Conservation (phyloP, 495 filamentous ascomycete genomes). For the Aspergillus homomorphus region DNA sequence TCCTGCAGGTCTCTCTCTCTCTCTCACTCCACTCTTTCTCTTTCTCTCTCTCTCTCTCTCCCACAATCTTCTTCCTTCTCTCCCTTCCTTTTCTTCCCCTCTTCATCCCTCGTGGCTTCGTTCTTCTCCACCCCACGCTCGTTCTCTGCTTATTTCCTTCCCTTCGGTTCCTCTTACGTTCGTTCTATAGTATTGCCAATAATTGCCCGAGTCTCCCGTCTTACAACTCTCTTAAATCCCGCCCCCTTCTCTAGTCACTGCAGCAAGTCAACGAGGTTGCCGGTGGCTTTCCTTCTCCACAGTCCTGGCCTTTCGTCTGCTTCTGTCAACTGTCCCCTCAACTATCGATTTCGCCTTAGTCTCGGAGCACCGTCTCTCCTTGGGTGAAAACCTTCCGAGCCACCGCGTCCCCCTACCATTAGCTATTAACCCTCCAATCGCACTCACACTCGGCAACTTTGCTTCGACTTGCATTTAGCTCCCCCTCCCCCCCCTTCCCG, state of each 20-base stretch:
- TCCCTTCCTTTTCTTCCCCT: slow-evolving; percentile 7
- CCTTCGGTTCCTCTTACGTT: neutral
- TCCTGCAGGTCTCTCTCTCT: too few species aligned
- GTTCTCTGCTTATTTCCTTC: neutral
- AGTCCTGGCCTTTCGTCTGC: neutral
- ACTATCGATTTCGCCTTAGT: slow-evolving; percentile 1
- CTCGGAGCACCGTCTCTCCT: slow-evolving; percentile 2
- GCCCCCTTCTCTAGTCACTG: slow-evolving; percentile 5
- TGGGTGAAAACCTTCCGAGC: neutral
- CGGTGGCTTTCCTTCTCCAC: slow-evolving; percentile 17
- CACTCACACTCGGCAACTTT: slow-evolving; percentile 2
- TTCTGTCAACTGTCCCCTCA: neutral
- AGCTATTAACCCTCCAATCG: slow-evolving; percentile 9
- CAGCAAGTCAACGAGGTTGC: slow-evolving; percentile 2
- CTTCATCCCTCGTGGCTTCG: slow-evolving; percentile 7
- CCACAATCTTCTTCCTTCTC: slow-evolving; percentile 4
- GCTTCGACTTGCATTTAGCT: neutral
- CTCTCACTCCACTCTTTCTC: too few species aligned
- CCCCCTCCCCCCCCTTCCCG: neutral
- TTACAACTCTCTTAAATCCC: neutral
- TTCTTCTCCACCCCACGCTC: neutral
- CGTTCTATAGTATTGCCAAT: neutral
- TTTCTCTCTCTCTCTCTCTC: slow-evolving; percentile 1
- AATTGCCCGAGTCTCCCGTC: too few species aligned
- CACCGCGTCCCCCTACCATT: slow-evolving; percentile 3